phyloP scores from a whole-genome alignment of 306 rosid genomes.

The Potentilla sterilis region DNA sequence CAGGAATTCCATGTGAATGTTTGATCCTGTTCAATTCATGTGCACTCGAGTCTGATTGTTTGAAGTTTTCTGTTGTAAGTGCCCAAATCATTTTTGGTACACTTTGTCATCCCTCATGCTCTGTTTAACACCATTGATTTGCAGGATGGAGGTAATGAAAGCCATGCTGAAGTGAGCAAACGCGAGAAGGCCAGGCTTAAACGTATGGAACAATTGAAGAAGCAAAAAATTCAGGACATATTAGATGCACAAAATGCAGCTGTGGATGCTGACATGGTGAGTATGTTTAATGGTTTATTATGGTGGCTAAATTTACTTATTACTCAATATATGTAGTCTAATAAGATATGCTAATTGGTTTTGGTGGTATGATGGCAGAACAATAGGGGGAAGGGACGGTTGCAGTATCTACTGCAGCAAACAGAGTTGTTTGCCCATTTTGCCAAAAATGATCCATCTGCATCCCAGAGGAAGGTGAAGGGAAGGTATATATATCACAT shows the following conservation, averaged over 20 bases:
- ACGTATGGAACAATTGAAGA: conserved; percentile 73
- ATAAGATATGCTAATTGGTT: background rate
- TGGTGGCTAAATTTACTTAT: background rate
- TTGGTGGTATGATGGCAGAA: conserved; percentile 47
- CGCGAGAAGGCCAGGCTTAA: conserved; percentile 84
- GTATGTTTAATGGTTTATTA: conserved; percentile 14
- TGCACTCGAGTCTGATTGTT: background rate
- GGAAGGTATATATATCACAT: conserved; percentile 56
- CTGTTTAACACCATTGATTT: background rate
- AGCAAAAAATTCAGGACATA: conserved; percentile 87
- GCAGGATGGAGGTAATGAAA: conserved; percentile 42
- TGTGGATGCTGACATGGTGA: conserved; percentile 90
- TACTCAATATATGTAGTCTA: background rate
- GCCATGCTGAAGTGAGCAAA: conserved; percentile 59
- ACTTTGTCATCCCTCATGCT: background rate
- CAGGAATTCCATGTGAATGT: background rate
- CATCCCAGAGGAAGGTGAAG: conserved; percentile 71
- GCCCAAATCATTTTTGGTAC: background rate
- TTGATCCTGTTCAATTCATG: background rate
- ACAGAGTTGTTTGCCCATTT: conserved; percentile 98
- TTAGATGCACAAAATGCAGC: conserved; percentile 79
- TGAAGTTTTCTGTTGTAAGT: background rate
- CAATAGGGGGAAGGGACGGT: conserved; percentile 77
- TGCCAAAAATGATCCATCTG: conserved; percentile 75
- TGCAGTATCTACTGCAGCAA: conserved; percentile 92